phyloP scores from a whole-genome alignment of 441 rosid species.

The Brassica balearica region DNA sequence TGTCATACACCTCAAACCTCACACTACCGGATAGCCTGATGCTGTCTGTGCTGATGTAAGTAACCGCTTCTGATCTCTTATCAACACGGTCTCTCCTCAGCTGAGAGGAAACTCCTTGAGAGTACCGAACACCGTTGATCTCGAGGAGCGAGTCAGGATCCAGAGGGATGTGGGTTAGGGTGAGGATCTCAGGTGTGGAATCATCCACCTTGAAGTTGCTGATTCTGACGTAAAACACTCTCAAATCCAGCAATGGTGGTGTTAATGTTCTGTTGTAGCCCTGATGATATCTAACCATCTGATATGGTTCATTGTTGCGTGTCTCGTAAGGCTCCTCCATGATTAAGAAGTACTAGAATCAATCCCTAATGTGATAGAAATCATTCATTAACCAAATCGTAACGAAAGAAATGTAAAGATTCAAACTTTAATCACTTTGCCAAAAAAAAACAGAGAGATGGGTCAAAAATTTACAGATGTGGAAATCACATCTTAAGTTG shows the following conservation, averaged over 20 bases:
- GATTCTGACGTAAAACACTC: conserved; percentile 65
- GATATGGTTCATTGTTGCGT: conserved; percentile 45
- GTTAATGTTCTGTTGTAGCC: conserved; percentile 27
- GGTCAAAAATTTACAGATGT: conserved; percentile 11
- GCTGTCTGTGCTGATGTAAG: conserved; percentile 64
- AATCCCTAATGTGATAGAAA: conserved; percentile 15
- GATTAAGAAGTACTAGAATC: conserved; percentile 22
- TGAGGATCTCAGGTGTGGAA: conserved; percentile 57
- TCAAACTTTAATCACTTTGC: conserved; percentile 40
- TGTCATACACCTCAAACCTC: conserved; percentile 63
- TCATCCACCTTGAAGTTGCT: conserved; percentile 57
- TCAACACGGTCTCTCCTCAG: conserved; percentile 67
- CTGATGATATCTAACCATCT: conserved; percentile 43
- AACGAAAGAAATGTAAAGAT: conserved; percentile 25
- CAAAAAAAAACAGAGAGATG: conserved; percentile 36
- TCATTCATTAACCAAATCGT: neutral
- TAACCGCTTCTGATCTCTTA: conserved; percentile 64
- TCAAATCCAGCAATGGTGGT: conserved; percentile 56
- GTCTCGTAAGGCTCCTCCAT: conserved; percentile 67
- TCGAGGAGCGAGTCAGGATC: conserved; percentile 60
- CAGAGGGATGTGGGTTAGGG: conserved; percentile 59
- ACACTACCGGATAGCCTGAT: conserved; percentile 60
- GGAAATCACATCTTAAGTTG: neutral
- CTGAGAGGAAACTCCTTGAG: conserved; percentile 56
- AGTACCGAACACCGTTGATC: conserved; percentile 55